Evolutionary conservation across 768 basidiomycete genomes (phyloP).

Genomic region (Boletus coccyginus): DNA sequence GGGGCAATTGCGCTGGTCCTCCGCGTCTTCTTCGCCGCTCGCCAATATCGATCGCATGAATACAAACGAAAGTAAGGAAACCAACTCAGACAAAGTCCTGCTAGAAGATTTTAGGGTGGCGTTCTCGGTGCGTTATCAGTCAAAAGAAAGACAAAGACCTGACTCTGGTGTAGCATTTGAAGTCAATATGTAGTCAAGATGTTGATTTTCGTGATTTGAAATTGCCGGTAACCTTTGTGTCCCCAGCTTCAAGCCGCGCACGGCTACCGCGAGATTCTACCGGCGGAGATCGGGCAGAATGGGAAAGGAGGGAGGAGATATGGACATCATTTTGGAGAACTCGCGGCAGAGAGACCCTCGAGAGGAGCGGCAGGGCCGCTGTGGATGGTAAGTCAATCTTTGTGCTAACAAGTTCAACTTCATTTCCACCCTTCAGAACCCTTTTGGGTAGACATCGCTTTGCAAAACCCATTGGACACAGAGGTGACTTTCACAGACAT

Average conservation of each 20-base stretch:
- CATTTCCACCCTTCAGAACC: conserved; percentile 43
- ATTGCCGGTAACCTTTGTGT: conserved; percentile 68
- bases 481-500: conserved; percentile 68
- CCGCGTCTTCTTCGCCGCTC: conserved; percentile 14
- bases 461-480: conserved; percentile 71
- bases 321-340: conserved; percentile 64
- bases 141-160: background rate
- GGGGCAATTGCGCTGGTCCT: conserved; percentile 57
- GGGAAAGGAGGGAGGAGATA: conserved; percentile 62
- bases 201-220: conserved; percentile 44
- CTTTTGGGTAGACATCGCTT: conserved; percentile 72
- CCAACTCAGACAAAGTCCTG: conserved; percentile 60
- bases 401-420: background rate
- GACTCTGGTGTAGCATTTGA: conserved; percentile 60
- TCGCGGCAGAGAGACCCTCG: conserved; percentile 53
- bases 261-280: conserved; percentile 52
- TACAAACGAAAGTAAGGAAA: conserved; percentile 30
- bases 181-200: conserved; percentile 50
- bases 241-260: conserved; percentile 52
- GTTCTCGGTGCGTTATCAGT: conserved; percentile 56
- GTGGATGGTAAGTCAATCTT: conserved; percentile 51
- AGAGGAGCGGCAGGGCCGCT: conserved; percentile 54
- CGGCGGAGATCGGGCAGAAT: conserved; percentile 44
- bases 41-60: conserved; percentile 17
- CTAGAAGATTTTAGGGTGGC: conserved; percentile 90